Base-by-base conservation (phyloP, 441 rosid genomes). In the Gossypium gossypioides region DNA sequence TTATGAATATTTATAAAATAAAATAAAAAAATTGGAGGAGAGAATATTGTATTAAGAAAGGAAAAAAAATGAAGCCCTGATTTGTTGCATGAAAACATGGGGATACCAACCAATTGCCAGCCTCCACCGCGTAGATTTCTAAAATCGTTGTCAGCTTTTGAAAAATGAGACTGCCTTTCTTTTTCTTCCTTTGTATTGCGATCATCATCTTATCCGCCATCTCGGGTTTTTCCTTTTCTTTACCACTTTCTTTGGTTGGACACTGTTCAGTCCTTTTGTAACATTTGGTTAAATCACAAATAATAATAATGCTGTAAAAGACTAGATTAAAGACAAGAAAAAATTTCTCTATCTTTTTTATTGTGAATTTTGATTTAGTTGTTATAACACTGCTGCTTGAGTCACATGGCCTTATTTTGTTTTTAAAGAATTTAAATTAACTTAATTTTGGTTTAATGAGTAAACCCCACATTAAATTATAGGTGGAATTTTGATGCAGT, bases 31-130 rank as follows among this genome's bases (percentile, higher is more conserved):
- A 5, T 32, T 32, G 56, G 40, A 1, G 3, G 9, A 68, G 44
- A n/a, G 2, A 59, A 27, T 59, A 59, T 59, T 59, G 9, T n/a
- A n/a, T 59, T 22, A 0, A 10, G 1, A 3, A 8, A 57, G 54
- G 9, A 32, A 3, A 40, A 13, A 62, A 18, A 19, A 37, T 40
- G 34, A 24, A 72, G 15, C 32, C 83, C 92, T 81, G 69, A 82
- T 86, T 86, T 86, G 87, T 78, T 88, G 89, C 92, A 86, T 84
- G 87, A 84, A 83, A 86, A 83, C 81, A 81, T 72, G 91, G 85
- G 19, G 77, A 71, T 75, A 68, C 27, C 79, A 72, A 52, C 84
- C 86, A 78, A 74, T 79, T 13, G 74, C 51, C 25, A 48, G 46
- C 64, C 71, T 59, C 70, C 83, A 71, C 77, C 76, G 50, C 79